Conservation (phyloP, 2,329 filamentous ascomycete genomes). For the Penicillium freii region DNA sequence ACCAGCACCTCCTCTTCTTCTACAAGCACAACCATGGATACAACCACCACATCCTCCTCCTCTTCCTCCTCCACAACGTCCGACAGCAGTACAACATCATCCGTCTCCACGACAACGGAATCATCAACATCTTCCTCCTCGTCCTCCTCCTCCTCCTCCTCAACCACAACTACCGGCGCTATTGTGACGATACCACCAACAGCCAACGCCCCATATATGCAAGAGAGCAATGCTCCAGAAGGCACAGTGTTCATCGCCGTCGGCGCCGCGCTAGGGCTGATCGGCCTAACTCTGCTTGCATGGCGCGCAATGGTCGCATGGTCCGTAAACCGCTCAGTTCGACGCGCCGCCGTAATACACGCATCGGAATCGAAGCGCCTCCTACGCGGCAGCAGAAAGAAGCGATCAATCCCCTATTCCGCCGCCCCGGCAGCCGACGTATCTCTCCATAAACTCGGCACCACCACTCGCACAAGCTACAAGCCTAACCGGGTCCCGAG, state of each 20-base stretch:
- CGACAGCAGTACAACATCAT: conserved; percentile 21
- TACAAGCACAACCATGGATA: conserved; percentile 18
- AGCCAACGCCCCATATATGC: conserved; percentile 84
- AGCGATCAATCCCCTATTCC: conserved; percentile 32
- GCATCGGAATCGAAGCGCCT: conserved; percentile 69
- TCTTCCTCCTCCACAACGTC: conserved; percentile 23
- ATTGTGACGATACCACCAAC: conserved; percentile 78
- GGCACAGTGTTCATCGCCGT: conserved; percentile 96
- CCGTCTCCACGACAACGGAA: conserved; percentile 17
- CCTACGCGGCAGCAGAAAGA: conserved; percentile 49
- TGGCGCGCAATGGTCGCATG: conserved; percentile 89
- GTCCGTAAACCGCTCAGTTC: conserved; percentile 87
- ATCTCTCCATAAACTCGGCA: conserved; percentile 54
- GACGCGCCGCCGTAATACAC: conserved; percentile 75
- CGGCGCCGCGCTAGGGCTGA: conserved; percentile 79
- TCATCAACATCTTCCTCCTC: conserved; percentile 47
- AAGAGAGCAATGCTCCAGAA: conserved; percentile 77
- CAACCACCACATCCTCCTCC: conserved; percentile 23
- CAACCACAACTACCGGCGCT: conserved; percentile 61
- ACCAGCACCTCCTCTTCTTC: conserved; percentile 13
- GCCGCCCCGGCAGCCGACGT: conserved; percentile 42
- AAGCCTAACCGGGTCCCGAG: conserved; percentile 41
- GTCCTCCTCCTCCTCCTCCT: conserved; percentile 46
- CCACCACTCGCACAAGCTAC: conserved; percentile 37
- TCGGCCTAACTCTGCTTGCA: conserved; percentile 75